Evolutionary conservation across 208 protist species (phyloP).

Genomic region (Leishmania mexicana): DNA sequence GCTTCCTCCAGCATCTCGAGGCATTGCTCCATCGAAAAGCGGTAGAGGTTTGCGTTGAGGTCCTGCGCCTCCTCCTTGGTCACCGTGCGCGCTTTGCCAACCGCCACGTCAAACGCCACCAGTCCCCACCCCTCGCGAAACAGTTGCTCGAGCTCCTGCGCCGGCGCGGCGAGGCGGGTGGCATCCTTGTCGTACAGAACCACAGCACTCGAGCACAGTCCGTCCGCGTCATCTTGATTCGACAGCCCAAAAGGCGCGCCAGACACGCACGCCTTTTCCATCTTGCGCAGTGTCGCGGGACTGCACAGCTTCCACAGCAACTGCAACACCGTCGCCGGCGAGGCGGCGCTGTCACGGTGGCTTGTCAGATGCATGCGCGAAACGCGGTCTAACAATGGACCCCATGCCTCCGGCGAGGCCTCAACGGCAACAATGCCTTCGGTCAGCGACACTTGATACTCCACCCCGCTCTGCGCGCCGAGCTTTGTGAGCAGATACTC

Average conservation of each 20-base stretch:
- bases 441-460: slow-evolving; percentile 31
- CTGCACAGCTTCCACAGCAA: slow-evolving; percentile 72
- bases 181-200: slow-evolving; percentile 63
- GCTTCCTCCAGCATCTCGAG: slow-evolving; percentile 64
- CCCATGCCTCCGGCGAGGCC: slow-evolving; percentile 35
- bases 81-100: slow-evolving; percentile 47
- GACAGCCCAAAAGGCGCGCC: slow-evolving; percentile 27
- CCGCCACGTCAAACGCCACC: slow-evolving; percentile 58
- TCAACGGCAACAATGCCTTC: slow-evolving; percentile 37
- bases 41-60: slow-evolving; percentile 42
- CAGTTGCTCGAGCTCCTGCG: slow-evolving; percentile 19
- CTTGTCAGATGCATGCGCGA: slow-evolving; percentile 17
- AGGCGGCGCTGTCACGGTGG: background rate
- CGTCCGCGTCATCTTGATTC: slow-evolving; percentile 47
- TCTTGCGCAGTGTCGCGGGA: slow-evolving; percentile 39
- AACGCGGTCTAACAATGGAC: slow-evolving; percentile 29
- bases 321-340: slow-evolving; percentile 27
- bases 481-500: slow-evolving; percentile 39
- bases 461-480: slow-evolving; percentile 27
- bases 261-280: slow-evolving; percentile 34
- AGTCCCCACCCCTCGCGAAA: slow-evolving; percentile 50
- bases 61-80: slow-evolving; percentile 49
- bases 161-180: slow-evolving; percentile 22
- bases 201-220: slow-evolving; percentile 50
- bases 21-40: slow-evolving; percentile 66